Evolutionary conservation across 257 asterid species (phyloP).

Genomic region (Solanum stenotomum): DNA sequence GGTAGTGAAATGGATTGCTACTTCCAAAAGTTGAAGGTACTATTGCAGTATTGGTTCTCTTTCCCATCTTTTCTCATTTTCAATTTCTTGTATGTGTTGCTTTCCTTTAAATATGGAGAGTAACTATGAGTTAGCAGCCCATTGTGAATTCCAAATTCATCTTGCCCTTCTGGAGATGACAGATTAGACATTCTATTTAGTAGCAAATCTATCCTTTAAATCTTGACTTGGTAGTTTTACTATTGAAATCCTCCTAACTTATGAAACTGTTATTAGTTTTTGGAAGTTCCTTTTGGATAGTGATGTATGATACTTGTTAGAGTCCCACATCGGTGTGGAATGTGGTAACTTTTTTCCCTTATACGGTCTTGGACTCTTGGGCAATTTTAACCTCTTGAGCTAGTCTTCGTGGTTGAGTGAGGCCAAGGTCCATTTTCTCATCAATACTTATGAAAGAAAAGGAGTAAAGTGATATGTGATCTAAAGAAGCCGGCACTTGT

Average conservation of each 20-base stretch:
- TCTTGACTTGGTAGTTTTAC: background rate
- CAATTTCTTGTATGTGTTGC: background rate
- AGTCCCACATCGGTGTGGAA: background rate
- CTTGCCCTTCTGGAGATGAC: background rate
- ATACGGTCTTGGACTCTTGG: background rate
- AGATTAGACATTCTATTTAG: background rate
- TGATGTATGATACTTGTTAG: background rate
- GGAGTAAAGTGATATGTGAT: background rate
- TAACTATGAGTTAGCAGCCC: background rate
- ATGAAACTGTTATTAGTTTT: background rate
- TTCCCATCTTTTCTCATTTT: conserved; percentile 2
- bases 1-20: conserved; percentile 59
- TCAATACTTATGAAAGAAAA: background rate
- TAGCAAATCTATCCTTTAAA: background rate
- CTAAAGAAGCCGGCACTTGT: background rate
- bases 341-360: background rate
- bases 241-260: background rate
- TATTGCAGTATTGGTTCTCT: background rate
- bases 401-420: background rate
- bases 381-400: background rate
- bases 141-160: background rate
- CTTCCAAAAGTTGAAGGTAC: conserved; percentile 70
- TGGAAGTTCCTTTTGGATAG: background rate
- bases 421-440: background rate
- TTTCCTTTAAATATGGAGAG: background rate